Conservation (phyloP, 768 basidiomycete genomes). For the Pisolithus albus region DNA sequence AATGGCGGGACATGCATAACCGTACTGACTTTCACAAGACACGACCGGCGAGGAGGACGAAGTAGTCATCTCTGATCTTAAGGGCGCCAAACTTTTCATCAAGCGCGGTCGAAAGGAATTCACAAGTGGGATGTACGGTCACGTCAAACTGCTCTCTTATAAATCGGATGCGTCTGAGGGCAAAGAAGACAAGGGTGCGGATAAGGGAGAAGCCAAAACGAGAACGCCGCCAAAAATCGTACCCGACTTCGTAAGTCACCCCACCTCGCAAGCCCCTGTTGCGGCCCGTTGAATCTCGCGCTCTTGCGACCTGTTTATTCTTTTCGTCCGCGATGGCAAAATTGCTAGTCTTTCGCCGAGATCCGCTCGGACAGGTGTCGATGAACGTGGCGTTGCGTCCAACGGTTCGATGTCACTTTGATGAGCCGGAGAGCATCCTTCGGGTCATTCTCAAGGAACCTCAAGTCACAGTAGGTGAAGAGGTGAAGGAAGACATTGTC, state of each 20-base stretch:
- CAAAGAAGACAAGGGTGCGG: slow-evolving; percentile 26
- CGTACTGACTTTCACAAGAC: slow-evolving; percentile 11
- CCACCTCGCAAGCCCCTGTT: slow-evolving; percentile 14
- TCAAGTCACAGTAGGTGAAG: slow-evolving; percentile 20
- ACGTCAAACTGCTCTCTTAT: slow-evolving; percentile 50
- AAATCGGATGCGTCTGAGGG: slow-evolving; percentile 10
- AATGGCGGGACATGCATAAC: neutral
- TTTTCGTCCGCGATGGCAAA: neutral
- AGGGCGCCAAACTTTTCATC: slow-evolving; percentile 50
- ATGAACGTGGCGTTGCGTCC: slow-evolving; percentile 57
- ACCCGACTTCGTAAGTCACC: slow-evolving; percentile 27
- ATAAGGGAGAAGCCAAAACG: slow-evolving; percentile 1
- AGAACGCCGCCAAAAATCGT: slow-evolving; percentile 13
- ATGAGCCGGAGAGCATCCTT: slow-evolving; percentile 47
- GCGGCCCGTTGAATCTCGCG: slow-evolving; percentile 12
- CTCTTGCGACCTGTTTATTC: neutral
- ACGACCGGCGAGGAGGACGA: slow-evolving; percentile 66
- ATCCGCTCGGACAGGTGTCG: slow-evolving; percentile 62
- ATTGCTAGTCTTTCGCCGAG: slow-evolving; percentile 56
- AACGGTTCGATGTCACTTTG: slow-evolving; percentile 51
- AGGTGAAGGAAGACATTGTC: slow-evolving; percentile 37
- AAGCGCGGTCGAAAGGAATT: slow-evolving; percentile 41
- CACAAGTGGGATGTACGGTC: slow-evolving; percentile 52
- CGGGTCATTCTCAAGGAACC: slow-evolving; percentile 50
- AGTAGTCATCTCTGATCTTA: slow-evolving; percentile 47